Conservation (phyloP, 768 basidiomycete species). For the Leucogyrophana mollusca region DNA sequence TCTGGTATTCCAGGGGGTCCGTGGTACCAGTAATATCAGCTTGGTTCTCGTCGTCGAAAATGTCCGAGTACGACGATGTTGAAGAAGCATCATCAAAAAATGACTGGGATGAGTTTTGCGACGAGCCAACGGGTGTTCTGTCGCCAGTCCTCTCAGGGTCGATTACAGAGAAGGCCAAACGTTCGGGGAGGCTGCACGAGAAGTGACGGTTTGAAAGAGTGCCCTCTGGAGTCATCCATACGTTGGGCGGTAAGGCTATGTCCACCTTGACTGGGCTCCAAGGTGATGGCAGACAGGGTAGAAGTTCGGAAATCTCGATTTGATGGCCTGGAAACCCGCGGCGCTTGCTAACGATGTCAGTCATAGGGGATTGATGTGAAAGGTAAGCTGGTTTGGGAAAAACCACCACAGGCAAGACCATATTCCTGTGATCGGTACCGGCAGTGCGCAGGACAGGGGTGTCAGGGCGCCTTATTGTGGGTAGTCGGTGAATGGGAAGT, state of each 20-base stretch:
- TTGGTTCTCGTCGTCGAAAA: not conserved
- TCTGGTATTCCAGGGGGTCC: too few relatives aligned
- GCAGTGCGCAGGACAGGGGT: slow-evolving; percentile 12
- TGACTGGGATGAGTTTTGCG: not conserved
- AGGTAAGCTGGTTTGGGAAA: slow-evolving; percentile 22
- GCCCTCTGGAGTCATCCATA: slow-evolving; percentile 26
- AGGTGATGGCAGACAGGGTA: slow-evolving; percentile 24
- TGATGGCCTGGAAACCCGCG: slow-evolving; percentile 10
- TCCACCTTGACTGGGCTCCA: slow-evolving; percentile 29
- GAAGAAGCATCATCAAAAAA: slow-evolving; percentile 1
- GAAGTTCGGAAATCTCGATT: not conserved
- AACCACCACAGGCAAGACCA: too few relatives aligned
- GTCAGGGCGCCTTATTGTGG: slow-evolving; percentile 1
- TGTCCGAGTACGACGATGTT: not conserved
- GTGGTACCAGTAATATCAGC: too few relatives aligned
- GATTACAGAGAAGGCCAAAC: too few relatives aligned
- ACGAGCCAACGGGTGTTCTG: not conserved
- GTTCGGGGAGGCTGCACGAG: too few relatives aligned
- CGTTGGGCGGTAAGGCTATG: slow-evolving; percentile 1
- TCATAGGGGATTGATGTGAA: slow-evolving; percentile 23
- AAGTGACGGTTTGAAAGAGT: too few relatives aligned
- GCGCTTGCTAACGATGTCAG: slow-evolving; percentile 16
- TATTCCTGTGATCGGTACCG: slow-evolving; percentile 11
- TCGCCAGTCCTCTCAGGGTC: not conserved
- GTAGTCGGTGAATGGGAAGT: slow-evolving; percentile 3